These are phyloP conservation scores for Phaeoacremonium minimum DNA, from an alignment of 2,329 filamentous ascomycete species.

Conservation along the genomic window DNA sequence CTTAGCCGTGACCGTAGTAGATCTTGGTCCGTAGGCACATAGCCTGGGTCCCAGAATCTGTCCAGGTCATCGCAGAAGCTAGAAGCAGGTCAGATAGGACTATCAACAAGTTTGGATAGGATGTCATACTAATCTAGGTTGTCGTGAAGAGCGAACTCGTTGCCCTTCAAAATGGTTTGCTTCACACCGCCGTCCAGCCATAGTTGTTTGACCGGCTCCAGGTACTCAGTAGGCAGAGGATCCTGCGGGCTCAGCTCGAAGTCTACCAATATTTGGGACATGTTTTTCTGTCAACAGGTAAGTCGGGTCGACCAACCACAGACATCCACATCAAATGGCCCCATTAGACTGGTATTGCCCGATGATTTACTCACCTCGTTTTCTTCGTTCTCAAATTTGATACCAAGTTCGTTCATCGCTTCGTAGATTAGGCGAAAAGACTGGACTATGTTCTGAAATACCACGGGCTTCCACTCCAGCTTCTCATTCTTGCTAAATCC, in stretches of 20 bases:
- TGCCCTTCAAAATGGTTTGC: constrained; percentile 84
- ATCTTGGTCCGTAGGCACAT: constrained; percentile 90
- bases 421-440: constrained; percentile 88
- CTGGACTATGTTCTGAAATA: constrained; percentile 91
- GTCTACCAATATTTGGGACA: constrained; percentile 72
- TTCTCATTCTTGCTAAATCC: constrained; percentile 88
- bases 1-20: constrained; percentile 84
- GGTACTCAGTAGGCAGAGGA: constrained; percentile 70
- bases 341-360: constrained; percentile 3
- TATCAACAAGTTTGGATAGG: neutral
- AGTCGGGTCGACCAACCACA: neutral
- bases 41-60: constrained; percentile 70
- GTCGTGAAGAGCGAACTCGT: constrained; percentile 95
- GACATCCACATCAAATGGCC: too few relatives aligned
- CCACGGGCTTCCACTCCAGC: constrained; percentile 89
- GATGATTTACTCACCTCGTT: constrained; percentile 76
- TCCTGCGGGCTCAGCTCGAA: constrained; percentile 82
- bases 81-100: constrained; percentile 5
- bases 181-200: constrained; percentile 85
- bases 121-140: constrained; percentile 81
- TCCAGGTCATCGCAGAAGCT: constrained; percentile 83
- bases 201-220: constrained; percentile 75
- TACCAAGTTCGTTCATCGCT: constrained; percentile 81
- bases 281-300: constrained; percentile 63
- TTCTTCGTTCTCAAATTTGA: constrained; percentile 71